Percentiles rank a stretch among this genome's conserved stretches.
Conservation (phyloP, 2,329 filamentous ascomycete genomes). For the Claviceps africana region DNA sequence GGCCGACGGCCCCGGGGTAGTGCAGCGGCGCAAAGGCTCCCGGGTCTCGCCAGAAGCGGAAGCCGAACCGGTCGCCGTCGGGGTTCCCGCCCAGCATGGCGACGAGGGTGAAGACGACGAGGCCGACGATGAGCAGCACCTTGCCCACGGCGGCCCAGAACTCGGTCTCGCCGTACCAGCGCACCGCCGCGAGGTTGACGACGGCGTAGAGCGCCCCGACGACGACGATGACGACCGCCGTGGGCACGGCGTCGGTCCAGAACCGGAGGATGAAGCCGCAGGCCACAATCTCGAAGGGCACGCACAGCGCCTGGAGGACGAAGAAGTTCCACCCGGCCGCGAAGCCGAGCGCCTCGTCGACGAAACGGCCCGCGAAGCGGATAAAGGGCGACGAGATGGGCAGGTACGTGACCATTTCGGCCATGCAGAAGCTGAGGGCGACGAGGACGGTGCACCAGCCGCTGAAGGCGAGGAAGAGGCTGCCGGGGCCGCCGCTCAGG, state of each 20-base stretch:
- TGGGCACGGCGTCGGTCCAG: constrained; percentile 47
- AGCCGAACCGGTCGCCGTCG: constrained; percentile 55
- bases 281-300: constrained; percentile 54
- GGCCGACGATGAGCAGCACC: constrained; percentile 54
- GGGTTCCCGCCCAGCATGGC: constrained; percentile 77
- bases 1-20: constrained; percentile 50
- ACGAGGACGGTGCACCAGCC: constrained; percentile 50
- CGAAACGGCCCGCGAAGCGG: constrained; percentile 59
- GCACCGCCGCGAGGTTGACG: constrained; percentile 59
- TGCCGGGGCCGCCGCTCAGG: constrained; percentile 43
- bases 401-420: constrained; percentile 65
- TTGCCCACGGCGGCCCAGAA: constrained; percentile 63
- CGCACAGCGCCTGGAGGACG: constrained; percentile 51
- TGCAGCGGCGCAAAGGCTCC: constrained; percentile 58
- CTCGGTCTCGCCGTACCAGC: constrained; percentile 65
- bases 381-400: constrained; percentile 70
- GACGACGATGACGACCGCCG: constrained; percentile 47
- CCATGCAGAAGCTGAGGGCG: constrained; percentile 46
- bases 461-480: constrained; percentile 44
- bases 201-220: constrained; percentile 29
- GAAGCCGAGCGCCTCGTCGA: constrained; percentile 62
- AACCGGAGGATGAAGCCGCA: constrained; percentile 49
- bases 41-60: constrained; percentile 51
- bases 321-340: constrained; percentile 65
- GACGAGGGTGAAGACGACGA: constrained; percentile 67